A percentile compares a stretch with the other conserved stretches of the same genome.
phyloP scores from a whole-genome alignment of 2,329 filamentous ascomycete genomes.

The Coniosporium tulheliwenetii region DNA sequence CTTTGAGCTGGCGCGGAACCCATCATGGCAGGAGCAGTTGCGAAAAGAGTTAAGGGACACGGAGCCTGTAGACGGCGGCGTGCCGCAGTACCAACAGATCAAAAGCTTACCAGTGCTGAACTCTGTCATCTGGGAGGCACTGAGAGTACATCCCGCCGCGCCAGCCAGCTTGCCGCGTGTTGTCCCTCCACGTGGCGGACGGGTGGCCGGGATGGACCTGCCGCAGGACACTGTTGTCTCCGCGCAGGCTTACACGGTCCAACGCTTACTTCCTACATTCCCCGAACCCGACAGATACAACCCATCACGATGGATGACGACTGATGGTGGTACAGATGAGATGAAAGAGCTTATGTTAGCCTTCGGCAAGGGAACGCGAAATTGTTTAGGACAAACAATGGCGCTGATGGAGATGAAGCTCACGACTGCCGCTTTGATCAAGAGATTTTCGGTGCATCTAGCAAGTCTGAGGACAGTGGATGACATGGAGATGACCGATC shows the following conservation, averaged over 20 bases:
- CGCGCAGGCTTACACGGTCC: conserved; percentile 28
- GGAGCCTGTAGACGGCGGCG: neutral
- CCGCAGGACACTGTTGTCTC: neutral
- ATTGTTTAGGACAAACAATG: conserved; percentile 4
- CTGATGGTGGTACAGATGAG: conserved; percentile 74
- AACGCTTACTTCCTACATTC: conserved; percentile 88
- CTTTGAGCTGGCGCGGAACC: neutral
- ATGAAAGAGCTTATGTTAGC: conserved; percentile 93
- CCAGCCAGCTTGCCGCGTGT: neutral
- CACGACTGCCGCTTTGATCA: conserved; percentile 2
- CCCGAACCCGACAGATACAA: conserved; percentile 77
- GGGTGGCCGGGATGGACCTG: neutral
- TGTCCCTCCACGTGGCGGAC: neutral
- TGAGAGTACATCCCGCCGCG: neutral
- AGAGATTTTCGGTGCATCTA: conserved; percentile 2
- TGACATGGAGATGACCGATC: conserved; percentile 5
- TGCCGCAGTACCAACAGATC: neutral
- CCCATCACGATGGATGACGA: conserved; percentile 80
- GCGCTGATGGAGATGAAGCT: conserved; percentile 7
- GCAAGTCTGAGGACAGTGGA: conserved; percentile 1
- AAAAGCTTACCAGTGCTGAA: neutral
- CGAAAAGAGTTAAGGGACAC: neutral
- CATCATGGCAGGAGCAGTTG: neutral
- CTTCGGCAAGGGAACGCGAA: conserved; percentile 5
- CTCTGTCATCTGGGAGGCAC: neutral